Conservation (phyloP, 371 early-diverging fungal genomes). For the Rhizopus delemar region DNA sequence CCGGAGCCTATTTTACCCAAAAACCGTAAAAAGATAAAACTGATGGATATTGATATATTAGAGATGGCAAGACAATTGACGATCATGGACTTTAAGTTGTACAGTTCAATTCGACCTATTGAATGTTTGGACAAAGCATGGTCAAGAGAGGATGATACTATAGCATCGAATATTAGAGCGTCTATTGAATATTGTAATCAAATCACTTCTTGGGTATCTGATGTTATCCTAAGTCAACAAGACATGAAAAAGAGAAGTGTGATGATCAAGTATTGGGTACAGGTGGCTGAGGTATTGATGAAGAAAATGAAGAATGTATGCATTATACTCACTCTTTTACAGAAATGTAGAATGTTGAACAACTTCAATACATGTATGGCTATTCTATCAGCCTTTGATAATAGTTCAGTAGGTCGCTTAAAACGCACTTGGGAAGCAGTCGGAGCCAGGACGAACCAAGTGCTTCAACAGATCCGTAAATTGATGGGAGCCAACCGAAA, state of each 20-base stretch:
- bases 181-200: conserved; percentile 73
- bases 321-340: too few species aligned
- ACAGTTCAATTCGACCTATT: conserved; percentile 76
- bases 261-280: conserved; percentile 82
- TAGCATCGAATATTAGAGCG: conserved; percentile 69
- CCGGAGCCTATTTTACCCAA: conserved; percentile 76
- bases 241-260: conserved; percentile 78
- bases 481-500: conserved; percentile 86
- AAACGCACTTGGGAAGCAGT: conserved; percentile 81
- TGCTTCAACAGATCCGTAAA: conserved; percentile 52
- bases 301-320: not conserved
- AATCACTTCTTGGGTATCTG: conserved; percentile 87
- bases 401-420: conserved; percentile 86
- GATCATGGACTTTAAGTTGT: conserved; percentile 81
- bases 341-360: conserved; percentile 66
- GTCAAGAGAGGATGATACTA: conserved; percentile 59
- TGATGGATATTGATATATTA: conserved; percentile 85
- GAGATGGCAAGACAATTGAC: conserved; percentile 96
- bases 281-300: conserved; percentile 62
- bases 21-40: conserved; percentile 62
- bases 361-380: conserved; percentile 94
- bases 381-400: conserved; percentile 86
- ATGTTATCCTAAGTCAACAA: conserved; percentile 73
- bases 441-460: conserved; percentile 48
- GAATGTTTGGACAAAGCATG: conserved; percentile 92